A percentile compares a stretch with the other conserved stretches of the same genome.
These are phyloP conservation scores for Myrica gale DNA, from an alignment of 306 rosid genomes.

Conservation along the genomic window DNA sequence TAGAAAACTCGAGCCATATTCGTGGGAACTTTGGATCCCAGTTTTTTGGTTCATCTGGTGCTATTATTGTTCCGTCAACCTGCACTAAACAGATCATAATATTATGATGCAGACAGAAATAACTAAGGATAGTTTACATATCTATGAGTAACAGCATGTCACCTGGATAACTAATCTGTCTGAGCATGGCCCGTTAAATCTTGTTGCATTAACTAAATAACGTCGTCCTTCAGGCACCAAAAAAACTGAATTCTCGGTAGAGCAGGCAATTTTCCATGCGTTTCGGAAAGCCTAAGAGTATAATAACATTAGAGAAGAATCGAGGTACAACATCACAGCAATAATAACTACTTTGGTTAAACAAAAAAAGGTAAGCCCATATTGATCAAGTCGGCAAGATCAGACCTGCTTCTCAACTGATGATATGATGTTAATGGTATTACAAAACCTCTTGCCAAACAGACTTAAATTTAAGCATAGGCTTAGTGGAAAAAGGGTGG, in stretches of 20 bases:
- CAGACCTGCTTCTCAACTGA: neutral
- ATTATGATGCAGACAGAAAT: neutral
- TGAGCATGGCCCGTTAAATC: slow-evolving; percentile 77
- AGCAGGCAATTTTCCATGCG: slow-evolving; percentile 87
- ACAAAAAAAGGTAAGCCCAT: neutral
- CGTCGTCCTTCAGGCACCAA: slow-evolving; percentile 70
- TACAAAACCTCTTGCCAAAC: too few relatives aligned
- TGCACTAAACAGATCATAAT: slow-evolving; percentile 26
- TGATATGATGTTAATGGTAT: too few relatives aligned
- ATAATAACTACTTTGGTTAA: neutral
- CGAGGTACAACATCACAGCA: slow-evolving; percentile 10
- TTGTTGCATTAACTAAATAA: slow-evolving; percentile 83
- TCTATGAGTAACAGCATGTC: neutral
- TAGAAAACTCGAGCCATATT: slow-evolving; percentile 73
- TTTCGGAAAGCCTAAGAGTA: slow-evolving; percentile 65
- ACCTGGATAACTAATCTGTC: slow-evolving; percentile 73
- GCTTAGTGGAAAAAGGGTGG: neutral
- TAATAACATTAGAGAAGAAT: slow-evolving; percentile 37
- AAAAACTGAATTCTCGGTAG: slow-evolving; percentile 65
- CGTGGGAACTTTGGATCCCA: slow-evolving; percentile 75
- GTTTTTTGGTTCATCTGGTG: slow-evolving; percentile 75
- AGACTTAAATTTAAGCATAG: neutral
- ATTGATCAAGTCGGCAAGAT: neutral
- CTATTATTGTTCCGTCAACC: slow-evolving; percentile 91
- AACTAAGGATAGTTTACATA: neutral